Base-by-base conservation (phyloP, 2,329 filamentous ascomycete genomes). In the Simplicillium aogashimaense region DNA sequence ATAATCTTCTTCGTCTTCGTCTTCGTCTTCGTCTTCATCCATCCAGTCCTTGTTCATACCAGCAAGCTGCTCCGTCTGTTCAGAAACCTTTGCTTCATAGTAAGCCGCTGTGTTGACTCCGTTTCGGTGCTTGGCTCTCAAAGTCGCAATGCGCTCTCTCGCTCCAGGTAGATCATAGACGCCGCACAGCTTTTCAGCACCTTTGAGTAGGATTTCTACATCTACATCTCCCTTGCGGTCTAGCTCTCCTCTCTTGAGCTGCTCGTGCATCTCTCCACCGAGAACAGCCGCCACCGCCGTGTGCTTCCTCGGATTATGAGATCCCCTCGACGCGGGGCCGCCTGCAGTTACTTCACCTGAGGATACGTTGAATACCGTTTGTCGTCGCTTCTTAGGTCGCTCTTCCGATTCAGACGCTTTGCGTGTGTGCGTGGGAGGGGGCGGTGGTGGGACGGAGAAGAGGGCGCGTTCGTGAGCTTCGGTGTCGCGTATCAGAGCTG, bases 381-480 rank as follows among this genome's bases (percentile, higher is more conserved):
- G 75, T 2, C 78, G 66, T 9, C 78, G 70, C 31, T 60, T 61
- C 4, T 61, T 53, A 17, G 62, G 48, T 28, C 33, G 33, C 30
- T 40, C 38, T 20, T 35, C 35, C 7, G 11, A 11, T 16, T 31
- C 31, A n/a, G 30, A 32, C 51, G 65, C 52, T 52, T 59, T 56
- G 9, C 53, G 49, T 10, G 48, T 39, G 31, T 42, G 47, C 39
- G 52, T 67, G 46, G 54, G 61, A 38, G 53, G 65, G 32, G 55
- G 72, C 1, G 84, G 77, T 0, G 85, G 79, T 1, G 90, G 88
- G 1, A 95, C 81, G 30, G 90, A 94, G 67, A 97, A 98, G 14
- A 98, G 78, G 7, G 90, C 90, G 53, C 89, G 83, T 61, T 98
- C 92, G 64, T 97, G 90, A 16, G 83, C 67, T 62, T 98, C 92